Conservation (phyloP, 345 rosid species). For the Eucalyptus decipiens region DNA sequence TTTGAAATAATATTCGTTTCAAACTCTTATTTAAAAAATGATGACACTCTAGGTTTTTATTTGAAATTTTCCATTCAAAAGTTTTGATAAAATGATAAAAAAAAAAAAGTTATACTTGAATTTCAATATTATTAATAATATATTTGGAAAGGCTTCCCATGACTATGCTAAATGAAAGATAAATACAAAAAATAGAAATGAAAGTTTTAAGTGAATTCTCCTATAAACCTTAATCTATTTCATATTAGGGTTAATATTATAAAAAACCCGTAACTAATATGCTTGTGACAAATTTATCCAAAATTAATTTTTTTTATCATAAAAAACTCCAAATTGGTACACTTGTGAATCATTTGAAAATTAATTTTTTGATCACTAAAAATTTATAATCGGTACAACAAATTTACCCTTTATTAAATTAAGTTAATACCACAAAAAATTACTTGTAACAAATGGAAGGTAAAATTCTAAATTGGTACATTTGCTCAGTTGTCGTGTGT, state of each 20-base stretch:
- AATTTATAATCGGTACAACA: too few species aligned
- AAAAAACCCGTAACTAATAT: fast-evolving
- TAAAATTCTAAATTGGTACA: fast-evolving
- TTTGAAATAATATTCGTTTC: fast-evolving
- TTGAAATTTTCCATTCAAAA: too few species aligned
- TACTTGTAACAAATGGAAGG: fast-evolving
- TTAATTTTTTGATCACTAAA: too few species aligned
- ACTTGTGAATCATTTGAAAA: fast-evolving
- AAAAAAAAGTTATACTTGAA: fast-evolving
- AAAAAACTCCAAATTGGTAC: fast-evolving
- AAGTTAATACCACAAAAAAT: fast-evolving
- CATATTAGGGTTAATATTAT: fast-evolving
- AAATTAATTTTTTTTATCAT: too few species aligned
- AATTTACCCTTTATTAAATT: too few species aligned
- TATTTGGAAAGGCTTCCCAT: background rate
- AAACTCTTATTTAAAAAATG: too few species aligned
- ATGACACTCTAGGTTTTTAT: too few species aligned
- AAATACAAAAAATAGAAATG: background rate
- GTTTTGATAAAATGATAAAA: background rate
- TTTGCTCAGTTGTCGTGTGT: fast-evolving
- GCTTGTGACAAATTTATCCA: fast-evolving
- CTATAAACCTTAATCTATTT: background rate
- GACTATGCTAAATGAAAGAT: background rate
- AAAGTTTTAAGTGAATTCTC: background rate
- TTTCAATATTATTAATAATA: background rate